A percentile compares a stretch with the other conserved stretches of the same genome.
These are phyloP conservation scores for Silene conica DNA, from an alignment of 148 eudicot genomes.

Conservation along the genomic window DNA sequence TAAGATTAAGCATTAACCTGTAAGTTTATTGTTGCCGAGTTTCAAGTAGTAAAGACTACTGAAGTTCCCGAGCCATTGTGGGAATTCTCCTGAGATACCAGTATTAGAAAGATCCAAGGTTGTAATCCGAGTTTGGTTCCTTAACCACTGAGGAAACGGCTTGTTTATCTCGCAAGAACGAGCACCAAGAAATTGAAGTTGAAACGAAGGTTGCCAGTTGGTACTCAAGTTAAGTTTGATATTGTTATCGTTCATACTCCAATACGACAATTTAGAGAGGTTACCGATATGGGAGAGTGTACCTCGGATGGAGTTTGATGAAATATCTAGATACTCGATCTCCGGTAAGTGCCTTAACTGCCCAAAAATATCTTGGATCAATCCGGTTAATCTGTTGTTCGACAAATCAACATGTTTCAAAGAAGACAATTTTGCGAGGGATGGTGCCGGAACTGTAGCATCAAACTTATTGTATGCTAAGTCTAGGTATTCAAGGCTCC, in stretches of 20 bases:
- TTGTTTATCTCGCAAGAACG: neutral
- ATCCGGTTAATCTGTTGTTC: neutral
- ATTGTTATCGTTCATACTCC: neutral
- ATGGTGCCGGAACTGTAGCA: neutral
- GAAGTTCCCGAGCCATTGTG: neutral
- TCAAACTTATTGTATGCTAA: neutral
- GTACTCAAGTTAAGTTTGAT: neutral
- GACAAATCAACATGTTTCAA: neutral
- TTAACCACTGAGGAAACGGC: neutral
- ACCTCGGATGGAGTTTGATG: conserved; percentile 1
- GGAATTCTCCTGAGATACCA: conserved; percentile 9
- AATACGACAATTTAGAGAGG: neutral
- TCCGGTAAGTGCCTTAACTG: neutral
- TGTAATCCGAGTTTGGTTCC: neutral
- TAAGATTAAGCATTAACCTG: no score
- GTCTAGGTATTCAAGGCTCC: neutral
- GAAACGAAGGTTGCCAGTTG: conserved; percentile 6
- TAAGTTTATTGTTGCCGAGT: neutral
- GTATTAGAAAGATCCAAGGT: neutral
- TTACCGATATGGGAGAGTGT: neutral
- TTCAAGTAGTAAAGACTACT: neutral
- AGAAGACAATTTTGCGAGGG: neutral
- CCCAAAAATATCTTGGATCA: neutral
- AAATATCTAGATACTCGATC: neutral
- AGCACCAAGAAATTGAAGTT: neutral